Evolutionary conservation across 306 rosid species (phyloP).

Genomic region (Corylus avellana): DNA sequence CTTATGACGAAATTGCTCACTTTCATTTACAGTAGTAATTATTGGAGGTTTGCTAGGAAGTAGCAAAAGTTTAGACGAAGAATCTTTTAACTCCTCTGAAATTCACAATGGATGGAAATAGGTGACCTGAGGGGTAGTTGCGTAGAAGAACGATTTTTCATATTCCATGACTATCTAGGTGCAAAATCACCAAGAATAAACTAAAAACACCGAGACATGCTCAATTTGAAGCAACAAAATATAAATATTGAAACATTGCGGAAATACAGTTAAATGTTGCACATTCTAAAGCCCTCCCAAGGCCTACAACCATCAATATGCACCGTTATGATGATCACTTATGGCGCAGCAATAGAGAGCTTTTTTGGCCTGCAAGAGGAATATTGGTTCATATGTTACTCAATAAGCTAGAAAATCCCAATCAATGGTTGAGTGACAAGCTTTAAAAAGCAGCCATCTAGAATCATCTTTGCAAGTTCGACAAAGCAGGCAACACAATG

Average conservation of each 20-base stretch:
- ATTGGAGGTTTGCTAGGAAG: too few relatives aligned
- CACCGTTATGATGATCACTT: not conserved
- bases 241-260: constrained; percentile 1
- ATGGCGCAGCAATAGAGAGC: constrained; percentile 1
- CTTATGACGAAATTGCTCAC: too few relatives aligned
- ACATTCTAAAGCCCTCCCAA: constrained; percentile 9
- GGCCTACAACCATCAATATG: constrained; percentile 8
- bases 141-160: not conserved
- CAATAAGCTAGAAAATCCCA: constrained; percentile 10
- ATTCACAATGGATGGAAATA: not conserved
- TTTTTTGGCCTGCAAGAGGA: constrained; percentile 22
- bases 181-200: not conserved
- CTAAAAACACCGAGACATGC: not conserved
- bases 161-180: not conserved
- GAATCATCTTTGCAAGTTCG: not conserved
- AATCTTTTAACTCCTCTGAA: not conserved
- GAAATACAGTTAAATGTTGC: constrained; percentile 24
- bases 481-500: not conserved
- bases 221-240: not conserved
- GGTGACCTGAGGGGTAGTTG: not conserved
- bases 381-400: constrained; percentile 16
- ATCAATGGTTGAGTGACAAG: not conserved
- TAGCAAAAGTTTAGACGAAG: too few relatives aligned
- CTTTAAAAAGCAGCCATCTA: not conserved
- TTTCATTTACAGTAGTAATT: too few relatives aligned